Percentiles rank a stretch among this genome's conserved stretches.
These are phyloP conservation scores for Letharia lupina DNA, from an alignment of 495 filamentous ascomycete species.

Conservation along the genomic window DNA sequence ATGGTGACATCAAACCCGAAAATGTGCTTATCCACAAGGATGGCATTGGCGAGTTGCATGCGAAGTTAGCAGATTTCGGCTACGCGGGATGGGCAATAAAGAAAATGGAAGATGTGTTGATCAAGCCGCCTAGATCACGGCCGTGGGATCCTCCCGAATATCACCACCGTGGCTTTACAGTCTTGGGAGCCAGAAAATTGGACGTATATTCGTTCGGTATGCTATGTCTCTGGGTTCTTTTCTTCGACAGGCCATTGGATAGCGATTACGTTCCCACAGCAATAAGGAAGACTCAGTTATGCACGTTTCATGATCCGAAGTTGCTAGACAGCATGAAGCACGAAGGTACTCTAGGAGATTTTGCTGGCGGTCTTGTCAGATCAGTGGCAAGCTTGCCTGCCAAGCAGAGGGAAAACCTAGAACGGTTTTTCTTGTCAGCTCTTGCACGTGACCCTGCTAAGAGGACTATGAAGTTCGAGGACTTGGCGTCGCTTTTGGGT, in stretches of 20 bases:
- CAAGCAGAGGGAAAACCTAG: background rate
- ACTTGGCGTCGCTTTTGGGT: background rate
- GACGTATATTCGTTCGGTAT: slow-evolving; percentile 19
- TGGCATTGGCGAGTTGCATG: slow-evolving; percentile 11
- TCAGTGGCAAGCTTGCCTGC: background rate
- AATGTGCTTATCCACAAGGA: slow-evolving; percentile 31
- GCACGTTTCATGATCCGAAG: background rate
- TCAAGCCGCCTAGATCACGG: slow-evolving; percentile 1
- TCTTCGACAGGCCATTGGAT: background rate
- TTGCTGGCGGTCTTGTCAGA: background rate
- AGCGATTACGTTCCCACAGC: background rate
- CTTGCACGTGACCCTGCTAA: background rate
- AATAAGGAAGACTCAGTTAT: background rate
- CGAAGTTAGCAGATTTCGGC: slow-evolving; percentile 32
- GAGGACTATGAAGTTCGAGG: background rate
- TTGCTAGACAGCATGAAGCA: background rate
- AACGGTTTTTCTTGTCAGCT: background rate
- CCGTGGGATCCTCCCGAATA: slow-evolving; percentile 14
- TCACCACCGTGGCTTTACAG: slow-evolving; percentile 11
- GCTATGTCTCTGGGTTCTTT: slow-evolving; percentile 15
- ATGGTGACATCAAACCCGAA: slow-evolving; percentile 32
- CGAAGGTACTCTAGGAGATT: background rate
- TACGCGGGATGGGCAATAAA: slow-evolving; percentile 17
- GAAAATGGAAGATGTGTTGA: slow-evolving; percentile 1
- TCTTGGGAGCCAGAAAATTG: slow-evolving; percentile 8